phyloP scores from a whole-genome alignment of 1,284 basidiomycete genomes.

The Cerioporus squamosus region DNA sequence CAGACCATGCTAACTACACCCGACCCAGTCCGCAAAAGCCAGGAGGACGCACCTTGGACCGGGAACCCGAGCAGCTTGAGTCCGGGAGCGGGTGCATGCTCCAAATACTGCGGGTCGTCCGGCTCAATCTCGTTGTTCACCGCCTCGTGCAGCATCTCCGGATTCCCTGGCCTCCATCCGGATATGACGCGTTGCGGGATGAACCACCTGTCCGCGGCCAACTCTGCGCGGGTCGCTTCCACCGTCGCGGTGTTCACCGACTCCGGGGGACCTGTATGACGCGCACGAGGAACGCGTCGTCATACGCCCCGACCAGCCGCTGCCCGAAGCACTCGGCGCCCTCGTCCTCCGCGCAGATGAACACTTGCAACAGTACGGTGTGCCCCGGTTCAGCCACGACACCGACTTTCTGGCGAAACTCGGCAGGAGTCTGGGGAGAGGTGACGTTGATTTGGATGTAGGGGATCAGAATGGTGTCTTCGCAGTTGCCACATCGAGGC shows the following conservation, averaged over 20 bases:
- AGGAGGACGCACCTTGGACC: background rate
- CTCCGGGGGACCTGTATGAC: background rate
- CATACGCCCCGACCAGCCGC: background rate
- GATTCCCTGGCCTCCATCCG: conserved; percentile 3
- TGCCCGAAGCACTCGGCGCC: background rate
- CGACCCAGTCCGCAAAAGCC: too few species aligned
- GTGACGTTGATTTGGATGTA: conserved; percentile 18
- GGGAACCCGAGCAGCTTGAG: conserved; percentile 19
- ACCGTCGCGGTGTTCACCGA: background rate
- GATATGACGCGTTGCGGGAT: conserved; percentile 5
- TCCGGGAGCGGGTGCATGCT: conserved; percentile 4
- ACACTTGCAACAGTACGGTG: conserved; percentile 11
- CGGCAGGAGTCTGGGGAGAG: conserved; percentile 5
- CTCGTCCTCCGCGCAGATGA: conserved; percentile 5
- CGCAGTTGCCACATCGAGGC: conserved; percentile 6
- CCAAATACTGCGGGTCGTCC: conserved; percentile 5
- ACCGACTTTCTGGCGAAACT: conserved; percentile 8
- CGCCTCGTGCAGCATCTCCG: conserved; percentile 6
- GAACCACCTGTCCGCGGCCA: conserved; percentile 4
- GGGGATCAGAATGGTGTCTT: background rate
- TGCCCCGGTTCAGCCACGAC: background rate
- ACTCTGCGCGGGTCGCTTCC: background rate
- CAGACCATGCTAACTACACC: background rate
- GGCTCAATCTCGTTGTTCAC: background rate
- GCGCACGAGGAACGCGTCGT: conserved; percentile 8